Evolutionary conservation across 306 rosid genomes (phyloP).

Genomic region (Argentina anserina): DNA sequence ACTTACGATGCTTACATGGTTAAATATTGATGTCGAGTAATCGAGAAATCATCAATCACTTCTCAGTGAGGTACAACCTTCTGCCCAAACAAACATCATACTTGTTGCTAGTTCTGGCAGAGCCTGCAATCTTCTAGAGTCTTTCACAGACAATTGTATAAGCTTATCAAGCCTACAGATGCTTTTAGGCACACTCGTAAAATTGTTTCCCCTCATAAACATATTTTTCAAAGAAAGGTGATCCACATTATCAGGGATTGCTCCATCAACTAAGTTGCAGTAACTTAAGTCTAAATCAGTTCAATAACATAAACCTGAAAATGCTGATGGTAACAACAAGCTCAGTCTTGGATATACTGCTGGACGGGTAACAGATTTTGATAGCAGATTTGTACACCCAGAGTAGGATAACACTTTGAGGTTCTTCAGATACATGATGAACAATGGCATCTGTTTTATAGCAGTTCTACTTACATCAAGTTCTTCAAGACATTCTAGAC

Average conservation of each 20-base stretch:
- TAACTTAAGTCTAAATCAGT: neutral
- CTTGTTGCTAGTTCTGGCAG: conserved; percentile 11
- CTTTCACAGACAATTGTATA: neutral
- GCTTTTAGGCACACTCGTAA: conserved; percentile 5
- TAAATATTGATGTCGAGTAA: no score
- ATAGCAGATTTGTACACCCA: neutral
- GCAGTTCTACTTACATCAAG: conserved; percentile 14
- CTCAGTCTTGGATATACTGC: neutral
- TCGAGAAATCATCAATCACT: no score
- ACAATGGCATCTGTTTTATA: neutral
- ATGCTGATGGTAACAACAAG: neutral
- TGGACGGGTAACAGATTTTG: neutral
- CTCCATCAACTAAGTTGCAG: conserved; percentile 10
- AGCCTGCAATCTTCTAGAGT: neutral
- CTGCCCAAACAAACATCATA: neutral
- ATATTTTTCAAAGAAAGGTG: conserved; percentile 9
- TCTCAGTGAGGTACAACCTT: neutral
- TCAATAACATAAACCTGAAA: neutral
- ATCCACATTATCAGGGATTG: conserved; percentile 9
- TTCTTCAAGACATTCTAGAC: conserved; percentile 10
- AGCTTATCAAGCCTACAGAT: conserved; percentile 6
- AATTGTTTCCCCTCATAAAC: conserved; percentile 11
- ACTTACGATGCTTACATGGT: no score
- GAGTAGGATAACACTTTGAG: neutral
- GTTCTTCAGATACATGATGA: neutral